Conservation (phyloP, 371 early-diverging fungal genomes). For the Smittium culicis region DNA sequence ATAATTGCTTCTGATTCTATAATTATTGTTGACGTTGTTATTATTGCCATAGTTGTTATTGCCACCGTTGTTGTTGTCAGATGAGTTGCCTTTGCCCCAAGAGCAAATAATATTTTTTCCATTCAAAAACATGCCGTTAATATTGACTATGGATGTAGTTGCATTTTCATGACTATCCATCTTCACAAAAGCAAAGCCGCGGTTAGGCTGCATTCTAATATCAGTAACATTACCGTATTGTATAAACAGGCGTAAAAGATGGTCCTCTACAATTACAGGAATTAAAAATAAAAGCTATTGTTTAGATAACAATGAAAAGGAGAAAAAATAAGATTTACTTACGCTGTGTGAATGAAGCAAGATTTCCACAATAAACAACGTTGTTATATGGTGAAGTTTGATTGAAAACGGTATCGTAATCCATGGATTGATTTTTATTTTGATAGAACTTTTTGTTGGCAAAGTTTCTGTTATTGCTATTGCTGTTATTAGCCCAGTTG, state of each 20-base stretch:
- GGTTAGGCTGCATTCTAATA: constrained; percentile 65
- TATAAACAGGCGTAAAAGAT: constrained; percentile 60
- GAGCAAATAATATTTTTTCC: constrained; percentile 2
- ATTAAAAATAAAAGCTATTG: constrained; percentile 5
- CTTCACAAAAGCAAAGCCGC: constrained; percentile 81
- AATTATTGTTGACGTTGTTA: too few relatives aligned
- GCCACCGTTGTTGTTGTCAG: neutral
- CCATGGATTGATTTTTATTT: neutral
- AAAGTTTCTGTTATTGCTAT: constrained; percentile 9
- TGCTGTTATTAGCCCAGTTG: constrained; percentile 77
- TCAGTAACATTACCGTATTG: constrained; percentile 59
- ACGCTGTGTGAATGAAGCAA: constrained; percentile 52
- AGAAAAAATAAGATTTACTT: constrained; percentile 23
- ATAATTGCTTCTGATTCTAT: too few relatives aligned
- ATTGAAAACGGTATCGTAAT: constrained; percentile 38
- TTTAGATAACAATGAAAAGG: too few relatives aligned
- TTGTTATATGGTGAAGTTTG: constrained; percentile 66
- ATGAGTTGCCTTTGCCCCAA: neutral
- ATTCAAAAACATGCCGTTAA: constrained; percentile 3
- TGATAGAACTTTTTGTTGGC: neutral
- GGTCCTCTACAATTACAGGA: constrained; percentile 39
- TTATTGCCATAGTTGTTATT: too few relatives aligned
- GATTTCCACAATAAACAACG: constrained; percentile 76
- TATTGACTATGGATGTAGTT: neutral
- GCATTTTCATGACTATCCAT: constrained; percentile 10